A percentile compares a stretch with the other conserved stretches of the same genome.
Evolutionary conservation across 2,329 filamentous ascomycete species (phyloP).

Genomic region (Atkinsonella texensis): DNA sequence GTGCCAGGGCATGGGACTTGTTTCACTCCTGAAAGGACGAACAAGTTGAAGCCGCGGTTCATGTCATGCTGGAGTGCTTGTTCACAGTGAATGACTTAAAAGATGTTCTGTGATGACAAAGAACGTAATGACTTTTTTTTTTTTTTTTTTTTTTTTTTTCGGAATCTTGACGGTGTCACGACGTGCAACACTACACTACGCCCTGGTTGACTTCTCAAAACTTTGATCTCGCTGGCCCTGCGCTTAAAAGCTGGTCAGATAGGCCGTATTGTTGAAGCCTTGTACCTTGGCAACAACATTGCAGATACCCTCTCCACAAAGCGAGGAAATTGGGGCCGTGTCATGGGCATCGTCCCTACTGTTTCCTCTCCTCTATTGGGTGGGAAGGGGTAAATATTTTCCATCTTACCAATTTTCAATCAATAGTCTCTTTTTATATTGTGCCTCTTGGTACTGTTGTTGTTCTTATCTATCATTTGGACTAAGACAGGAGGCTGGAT

Average conservation of each 20-base stretch:
- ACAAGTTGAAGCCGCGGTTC: neutral
- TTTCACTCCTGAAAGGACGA: slow-evolving; percentile 65
- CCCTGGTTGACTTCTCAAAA: too few relatives aligned
- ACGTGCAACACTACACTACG: too few relatives aligned
- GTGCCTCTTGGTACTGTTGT: neutral
- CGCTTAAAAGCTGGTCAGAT: too few relatives aligned
- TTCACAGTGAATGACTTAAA: neutral
- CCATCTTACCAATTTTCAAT: neutral
- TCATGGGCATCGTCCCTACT: too few relatives aligned
- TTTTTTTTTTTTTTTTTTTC: neutral
- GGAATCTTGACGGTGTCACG: too few relatives aligned
- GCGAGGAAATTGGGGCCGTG: too few relatives aligned
- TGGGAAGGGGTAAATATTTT: neutral
- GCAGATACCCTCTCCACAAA: too few relatives aligned
- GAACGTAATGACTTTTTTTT: neutral
- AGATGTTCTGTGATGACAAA: neutral
- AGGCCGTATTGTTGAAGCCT: too few relatives aligned
- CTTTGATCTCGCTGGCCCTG: too few relatives aligned
- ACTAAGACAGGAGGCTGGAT: slow-evolving; percentile 2
- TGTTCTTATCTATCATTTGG: neutral
- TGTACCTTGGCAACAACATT: too few relatives aligned
- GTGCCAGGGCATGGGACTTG: slow-evolving; percentile 86
- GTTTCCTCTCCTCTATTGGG: too few relatives aligned
- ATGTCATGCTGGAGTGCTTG: neutral
- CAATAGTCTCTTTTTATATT: neutral